These are phyloP conservation scores for Berberis vulgaris DNA, from an alignment of 164 flowering plant species.

Conservation along the genomic window DNA sequence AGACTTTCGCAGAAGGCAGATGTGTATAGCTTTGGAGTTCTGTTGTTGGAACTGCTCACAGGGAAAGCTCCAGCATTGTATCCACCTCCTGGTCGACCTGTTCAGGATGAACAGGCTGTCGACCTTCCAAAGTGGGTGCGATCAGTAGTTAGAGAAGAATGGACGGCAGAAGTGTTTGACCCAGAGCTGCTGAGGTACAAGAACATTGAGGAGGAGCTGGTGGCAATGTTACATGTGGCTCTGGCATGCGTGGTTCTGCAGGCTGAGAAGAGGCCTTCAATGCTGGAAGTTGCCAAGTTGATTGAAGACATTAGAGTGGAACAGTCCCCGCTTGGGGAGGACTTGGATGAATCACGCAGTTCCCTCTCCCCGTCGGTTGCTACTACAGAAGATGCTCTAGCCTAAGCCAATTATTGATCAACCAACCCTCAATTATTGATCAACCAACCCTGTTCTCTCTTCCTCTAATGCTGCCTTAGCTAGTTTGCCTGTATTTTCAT, in stretches of 20 bases:
- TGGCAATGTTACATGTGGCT: conserved; percentile 82
- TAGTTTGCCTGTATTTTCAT: too few relatives aligned
- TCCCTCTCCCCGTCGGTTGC: conserved; percentile 73
- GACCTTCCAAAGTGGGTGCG: conserved; percentile 89
- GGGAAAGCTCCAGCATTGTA: conserved; percentile 63
- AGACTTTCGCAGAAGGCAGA: conserved; percentile 76
- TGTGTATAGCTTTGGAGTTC: conserved; percentile 81
- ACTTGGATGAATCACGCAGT: conserved; percentile 71
- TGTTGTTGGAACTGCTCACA: conserved; percentile 78
- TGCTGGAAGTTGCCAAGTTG: conserved; percentile 77
- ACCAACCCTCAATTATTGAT: conserved; percentile 17
- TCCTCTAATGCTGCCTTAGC: conserved; percentile 10
- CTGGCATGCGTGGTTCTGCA: conserved; percentile 62
- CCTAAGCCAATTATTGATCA: conserved; percentile 23
- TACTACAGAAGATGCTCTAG: conserved; percentile 62
- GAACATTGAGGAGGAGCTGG: conserved; percentile 91
- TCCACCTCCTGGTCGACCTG: conserved; percentile 33
- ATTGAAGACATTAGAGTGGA: conserved; percentile 88
- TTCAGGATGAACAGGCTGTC: conserved; percentile 33
- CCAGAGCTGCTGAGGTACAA: conserved; percentile 81
- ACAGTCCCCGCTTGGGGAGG: conserved; percentile 88
- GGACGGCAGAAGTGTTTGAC: conserved; percentile 96
- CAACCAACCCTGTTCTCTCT: background rate
- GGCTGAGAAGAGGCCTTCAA: conserved; percentile 84
- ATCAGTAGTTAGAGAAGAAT: conserved; percentile 89